Evolutionary conservation across 179 eudicot species (phyloP), one percentile per base, ranked within the genome.

Genomic region (Silene noctiflora): DNA sequence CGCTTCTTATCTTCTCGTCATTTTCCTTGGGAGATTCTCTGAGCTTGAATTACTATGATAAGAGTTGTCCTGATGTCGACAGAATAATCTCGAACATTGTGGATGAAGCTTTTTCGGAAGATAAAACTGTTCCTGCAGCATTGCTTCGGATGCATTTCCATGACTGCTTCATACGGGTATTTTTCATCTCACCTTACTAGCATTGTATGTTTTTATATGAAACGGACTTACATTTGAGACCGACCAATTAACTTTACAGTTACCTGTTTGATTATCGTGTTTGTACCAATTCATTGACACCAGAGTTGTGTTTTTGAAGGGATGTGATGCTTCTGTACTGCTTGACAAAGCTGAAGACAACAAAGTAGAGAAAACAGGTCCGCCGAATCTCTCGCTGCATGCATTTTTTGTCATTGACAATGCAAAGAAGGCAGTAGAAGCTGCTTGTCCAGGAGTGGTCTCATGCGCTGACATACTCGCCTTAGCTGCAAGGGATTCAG

Each of bases 271-370:
- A 70, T 24, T 59, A 22, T 69, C 71, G 16, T 42, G 62, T 64
- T 17, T 33, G 31, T 25, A 4, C 33, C 33, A 31, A 46, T 64
- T 55, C 35, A 29, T 42, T 75, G 60, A 59, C 35, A 3, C 44
- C 16, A 4, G 11, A 61, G 56, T 4, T 60, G 4, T 21, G 19
- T 21, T 31, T 75, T 83, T 64, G 35, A 73, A 92, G 97, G 94
- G 97, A 1, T 94, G 98, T 83, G 98, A 94, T 85, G 97, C 84
- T 79, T 94, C 97, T 27, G 94, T 94, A 83, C 86, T 92, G 58
- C 83, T 91, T 75, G 87, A 89, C 78, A 86, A 89, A 12, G 77
- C 51, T 11, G 87, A 85, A 60, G 79, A 77, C 62, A 86, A 84
- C 83, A 81, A 74, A 35, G 94, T 93, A 71, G 98, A 94, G 83